Evolutionary conservation across 768 basidiomycete species (phyloP).

Genomic region (Naganishia randhawae): DNA sequence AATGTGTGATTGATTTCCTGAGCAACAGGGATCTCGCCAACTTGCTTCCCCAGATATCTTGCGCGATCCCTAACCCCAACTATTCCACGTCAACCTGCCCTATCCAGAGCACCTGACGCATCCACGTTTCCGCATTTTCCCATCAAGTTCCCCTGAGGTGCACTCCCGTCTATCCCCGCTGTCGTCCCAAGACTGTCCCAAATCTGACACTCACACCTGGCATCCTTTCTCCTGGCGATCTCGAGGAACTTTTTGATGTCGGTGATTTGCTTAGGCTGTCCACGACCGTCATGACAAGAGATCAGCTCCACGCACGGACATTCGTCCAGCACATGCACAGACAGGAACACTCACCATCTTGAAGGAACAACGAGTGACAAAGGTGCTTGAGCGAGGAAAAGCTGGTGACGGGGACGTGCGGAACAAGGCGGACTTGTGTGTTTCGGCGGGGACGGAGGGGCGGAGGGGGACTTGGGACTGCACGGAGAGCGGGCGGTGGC

Average conservation of each 20-base stretch:
- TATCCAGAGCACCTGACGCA: no score
- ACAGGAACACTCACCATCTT: conserved; percentile 15
- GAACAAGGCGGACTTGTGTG: neutral
- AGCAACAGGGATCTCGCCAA: no score
- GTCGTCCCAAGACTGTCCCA: neutral
- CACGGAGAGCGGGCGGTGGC: neutral
- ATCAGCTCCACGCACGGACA: neutral
- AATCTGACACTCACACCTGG: conserved; percentile 71
- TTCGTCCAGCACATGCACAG: neutral
- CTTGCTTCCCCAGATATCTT: no score
- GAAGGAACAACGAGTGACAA: conserved; percentile 2
- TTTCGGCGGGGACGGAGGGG: neutral
- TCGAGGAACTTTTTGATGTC: conserved; percentile 99
- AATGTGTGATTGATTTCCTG: neutral
- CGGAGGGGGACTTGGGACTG: neutral
- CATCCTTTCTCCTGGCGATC: conserved; percentile 95
- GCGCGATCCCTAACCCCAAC: no score
- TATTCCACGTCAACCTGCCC: no score
- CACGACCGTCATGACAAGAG: neutral
- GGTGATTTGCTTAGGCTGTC: conserved; percentile 89
- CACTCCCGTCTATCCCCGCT: neutral
- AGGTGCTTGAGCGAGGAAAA: neutral
- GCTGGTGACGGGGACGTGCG: neutral
- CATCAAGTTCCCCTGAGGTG: neutral
- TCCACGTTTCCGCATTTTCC: no score